Evolutionary conservation across 129 eudicot species (phyloP), one percentile per base, ranked within the genome.

Genomic region (Logfia minima): DNA sequence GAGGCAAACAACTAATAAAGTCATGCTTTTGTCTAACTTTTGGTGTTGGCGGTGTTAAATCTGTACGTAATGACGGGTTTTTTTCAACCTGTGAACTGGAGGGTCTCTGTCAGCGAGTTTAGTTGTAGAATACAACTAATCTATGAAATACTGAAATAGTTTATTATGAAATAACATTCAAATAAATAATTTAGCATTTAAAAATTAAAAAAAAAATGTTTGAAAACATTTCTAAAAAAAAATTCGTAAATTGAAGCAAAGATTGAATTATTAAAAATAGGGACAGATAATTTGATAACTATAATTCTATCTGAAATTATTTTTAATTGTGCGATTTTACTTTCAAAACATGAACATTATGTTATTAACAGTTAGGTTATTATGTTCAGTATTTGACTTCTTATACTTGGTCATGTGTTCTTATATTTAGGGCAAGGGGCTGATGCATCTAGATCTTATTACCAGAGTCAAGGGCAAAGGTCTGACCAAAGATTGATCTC

Each of bases 381-480:
- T 70, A 16, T 68, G 39, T 69, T 4, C 23, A 78, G 43, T 69
- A 62, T 41, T 67, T 55, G 39, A 63, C 35, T 78, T 41, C 63
- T 79, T 79, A 72, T 56, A 79, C 31, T 72, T 28, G 41, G 62
- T 22, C 39, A 35, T 39, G 17, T 80, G 26, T 69, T 66, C n/a
- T 76, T 79, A 14, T 68, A 24, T 79, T 62, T 74, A 92, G 96
- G 86, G 51, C 96, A 90, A 84, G 98, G 87, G 37, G 85, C 77
- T 69, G 91, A 86, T 71, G 85, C 87, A 5, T 70, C 90, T 63
- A 84, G 90, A 75, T 83, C 98, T 60, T 86, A 81, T 70, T 82
- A 87, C 87, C 91, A 88, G 61, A 84, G 77, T 86, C 91, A 86
- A 62, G 88, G 80, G 78, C 93, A 88, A 81, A 87, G 90, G 78